Evolutionary conservation across 106 monocot genomes (phyloP).

Genomic region (Acorus gramineus): DNA sequence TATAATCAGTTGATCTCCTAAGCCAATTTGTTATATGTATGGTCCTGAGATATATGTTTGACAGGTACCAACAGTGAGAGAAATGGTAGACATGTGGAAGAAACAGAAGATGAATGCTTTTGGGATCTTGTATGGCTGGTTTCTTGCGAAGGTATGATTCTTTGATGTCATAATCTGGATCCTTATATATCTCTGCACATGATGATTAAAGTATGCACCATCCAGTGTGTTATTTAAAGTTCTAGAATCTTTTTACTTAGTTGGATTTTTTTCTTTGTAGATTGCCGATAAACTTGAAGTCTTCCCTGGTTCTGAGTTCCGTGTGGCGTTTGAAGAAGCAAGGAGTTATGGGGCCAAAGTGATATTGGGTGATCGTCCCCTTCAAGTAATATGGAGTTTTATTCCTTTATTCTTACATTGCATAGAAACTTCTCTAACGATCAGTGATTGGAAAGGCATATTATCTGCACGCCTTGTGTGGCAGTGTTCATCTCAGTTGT

Average conservation of each 20-base stretch:
- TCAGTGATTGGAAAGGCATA: no score
- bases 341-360: slow-evolving; percentile 72
- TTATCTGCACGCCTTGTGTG: no score
- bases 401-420: no score
- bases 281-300: slow-evolving; percentile 75
- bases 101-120: slow-evolving; percentile 66
- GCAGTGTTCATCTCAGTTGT: no score
- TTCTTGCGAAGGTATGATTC: slow-evolving; percentile 76
- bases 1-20: no score
- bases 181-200: no score
- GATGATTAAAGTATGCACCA: background rate
- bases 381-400: slow-evolving; percentile 38
- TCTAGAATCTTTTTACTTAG: background rate
- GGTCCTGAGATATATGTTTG: background rate
- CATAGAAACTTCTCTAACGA: no score
- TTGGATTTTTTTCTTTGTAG: slow-evolving; percentile 18
- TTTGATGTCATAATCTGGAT: background rate
- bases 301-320: slow-evolving; percentile 91
- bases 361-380: slow-evolving; percentile 87
- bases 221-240: background rate
- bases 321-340: slow-evolving; percentile 94
- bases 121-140: slow-evolving; percentile 89
- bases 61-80: slow-evolving; percentile 77
- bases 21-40: background rate
- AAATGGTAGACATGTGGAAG: slow-evolving; percentile 98